Evolutionary conservation across 1,284 basidiomycete genomes (phyloP), one percentile per base, ranked within the genome.

Genomic region (Neonothopanus nambi): DNA sequence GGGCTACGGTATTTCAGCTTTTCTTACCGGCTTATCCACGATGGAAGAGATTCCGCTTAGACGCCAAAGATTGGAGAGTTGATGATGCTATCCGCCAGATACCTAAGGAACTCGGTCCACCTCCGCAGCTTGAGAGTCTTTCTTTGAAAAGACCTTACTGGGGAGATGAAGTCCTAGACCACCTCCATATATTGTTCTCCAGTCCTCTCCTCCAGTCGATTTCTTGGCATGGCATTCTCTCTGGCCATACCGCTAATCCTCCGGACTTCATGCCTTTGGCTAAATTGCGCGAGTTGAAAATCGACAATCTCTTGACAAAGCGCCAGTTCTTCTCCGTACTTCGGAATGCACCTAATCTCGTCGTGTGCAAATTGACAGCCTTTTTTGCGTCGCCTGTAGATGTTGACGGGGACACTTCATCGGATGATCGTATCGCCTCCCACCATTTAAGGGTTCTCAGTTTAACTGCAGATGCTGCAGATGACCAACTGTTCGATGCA

Each of bases 111-210:
- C n/a, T n/a, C n/a, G 33, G 55, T 33, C 45, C 50, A 13, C 51
- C 60, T 3, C 64, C 64, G 9, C 53, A 54, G 23, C 57, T 68
- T 17, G 63, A 67, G 47, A 62, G 54, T 33, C 43, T 67, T 9
- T 57, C 59, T 42, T 54, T 67, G 8, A 57, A 60, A n/a, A 44
- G 65, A 44, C 61, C 62, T 7, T 65, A 61, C 44, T 67, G 64
- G 64, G 48, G 30, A 15, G 26, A 13, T 15, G 52, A 61, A n/a
- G 53, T 63, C 40, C 48, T 45, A 8, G 57, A 59, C 13, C 50
- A 61, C 26, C 44, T 61, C 9, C 59, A 56, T n/a, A 54, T 60
- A 42, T 43, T 67, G 33, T 56, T 59, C 24, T 57, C 61, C 17
- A 63, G 65, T 12, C 63, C 67, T 2, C 60, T 56, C 9, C 61